Conservation (phyloP, 176 grass and related monocot species). For the Bonia amplexicaulis region DNA sequence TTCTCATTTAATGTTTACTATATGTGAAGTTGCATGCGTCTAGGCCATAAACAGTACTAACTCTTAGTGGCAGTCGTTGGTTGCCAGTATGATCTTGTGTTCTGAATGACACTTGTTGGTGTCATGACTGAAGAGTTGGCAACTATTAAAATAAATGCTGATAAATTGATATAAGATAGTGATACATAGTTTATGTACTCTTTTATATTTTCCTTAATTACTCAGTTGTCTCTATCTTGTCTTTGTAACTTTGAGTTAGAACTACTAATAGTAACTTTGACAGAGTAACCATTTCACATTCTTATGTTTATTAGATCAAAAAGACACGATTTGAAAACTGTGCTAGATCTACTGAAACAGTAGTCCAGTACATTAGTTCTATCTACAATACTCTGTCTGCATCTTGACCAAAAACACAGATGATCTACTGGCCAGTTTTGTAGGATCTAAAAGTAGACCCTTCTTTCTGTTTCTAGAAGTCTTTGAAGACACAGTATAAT, state of each 20-base stretch:
- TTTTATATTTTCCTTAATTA: not conserved
- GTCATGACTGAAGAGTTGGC: not conserved
- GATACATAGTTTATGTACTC: not conserved
- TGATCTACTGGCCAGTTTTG: not conserved
- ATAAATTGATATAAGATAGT: not conserved
- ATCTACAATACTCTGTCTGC: not conserved
- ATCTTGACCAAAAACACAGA: not conserved
- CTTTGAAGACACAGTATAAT: not conserved
- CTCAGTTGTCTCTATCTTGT: too few relatives aligned
- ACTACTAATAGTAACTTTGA: not conserved
- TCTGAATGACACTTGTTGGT: not conserved
- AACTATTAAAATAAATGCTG: not conserved
- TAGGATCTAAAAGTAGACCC: not conserved
- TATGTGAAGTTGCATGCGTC: not conserved
- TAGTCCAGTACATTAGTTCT: not conserved
- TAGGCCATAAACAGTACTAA: not conserved
- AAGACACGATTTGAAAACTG: not conserved
- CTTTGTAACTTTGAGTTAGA: too few relatives aligned
- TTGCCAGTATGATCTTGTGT: not conserved
- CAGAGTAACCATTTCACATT: not conserved
- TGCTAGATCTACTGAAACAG: not conserved
- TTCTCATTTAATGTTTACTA: not conserved
- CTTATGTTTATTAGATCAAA: slow-evolving; percentile 3
- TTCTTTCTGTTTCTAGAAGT: slow-evolving; percentile 10
- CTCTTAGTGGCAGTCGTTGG: not conserved